A percentile compares a stretch with the other conserved stretches of the same genome.
Conservation (phyloP, 202 grass and related monocot species). For the Brachypodium distachyon region DNA sequence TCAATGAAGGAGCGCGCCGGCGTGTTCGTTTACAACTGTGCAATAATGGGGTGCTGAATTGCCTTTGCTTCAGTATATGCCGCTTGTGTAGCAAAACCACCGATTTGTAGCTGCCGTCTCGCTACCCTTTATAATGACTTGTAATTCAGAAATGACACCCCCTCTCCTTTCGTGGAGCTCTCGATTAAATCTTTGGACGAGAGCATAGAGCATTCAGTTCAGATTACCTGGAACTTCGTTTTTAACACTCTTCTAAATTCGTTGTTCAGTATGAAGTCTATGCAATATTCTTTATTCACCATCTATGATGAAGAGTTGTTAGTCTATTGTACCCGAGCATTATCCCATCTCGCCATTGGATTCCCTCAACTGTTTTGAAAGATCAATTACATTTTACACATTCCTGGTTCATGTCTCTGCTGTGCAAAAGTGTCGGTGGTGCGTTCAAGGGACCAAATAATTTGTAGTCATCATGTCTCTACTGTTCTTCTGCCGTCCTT, state of each 20-base stretch:
- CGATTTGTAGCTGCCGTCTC: slow-evolving; percentile 26
- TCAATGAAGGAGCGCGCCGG: slow-evolving; percentile 54
- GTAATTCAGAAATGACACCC: slow-evolving; percentile 47
- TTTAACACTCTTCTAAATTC: slow-evolving; percentile 24
- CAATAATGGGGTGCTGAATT: slow-evolving; percentile 91
- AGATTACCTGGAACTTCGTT: slow-evolving; percentile 48
- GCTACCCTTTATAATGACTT: slow-evolving; percentile 30
- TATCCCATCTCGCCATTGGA: background rate
- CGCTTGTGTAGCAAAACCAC: slow-evolving; percentile 19
- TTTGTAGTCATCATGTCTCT: background rate
- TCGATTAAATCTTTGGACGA: slow-evolving; percentile 40
- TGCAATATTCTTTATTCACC: slow-evolving; percentile 35
- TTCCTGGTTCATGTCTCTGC: background rate
- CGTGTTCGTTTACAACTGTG: slow-evolving; percentile 73
- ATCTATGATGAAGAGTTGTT: background rate
- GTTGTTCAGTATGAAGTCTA: slow-evolving; percentile 24
- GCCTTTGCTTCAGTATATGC: slow-evolving; percentile 16
- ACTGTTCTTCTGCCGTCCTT: background rate
- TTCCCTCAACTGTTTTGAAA: background rate
- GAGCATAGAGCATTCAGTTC: slow-evolving; percentile 53
- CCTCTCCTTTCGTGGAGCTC: slow-evolving; percentile 32
- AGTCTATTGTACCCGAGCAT: background rate
- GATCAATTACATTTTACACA: background rate
- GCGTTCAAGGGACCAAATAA: background rate
- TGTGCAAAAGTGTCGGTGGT: slow-evolving; percentile 2